Base-by-base conservation (phyloP, 2,329 filamentous ascomycete genomes). In the Talaromyces rugulosus region DNA sequence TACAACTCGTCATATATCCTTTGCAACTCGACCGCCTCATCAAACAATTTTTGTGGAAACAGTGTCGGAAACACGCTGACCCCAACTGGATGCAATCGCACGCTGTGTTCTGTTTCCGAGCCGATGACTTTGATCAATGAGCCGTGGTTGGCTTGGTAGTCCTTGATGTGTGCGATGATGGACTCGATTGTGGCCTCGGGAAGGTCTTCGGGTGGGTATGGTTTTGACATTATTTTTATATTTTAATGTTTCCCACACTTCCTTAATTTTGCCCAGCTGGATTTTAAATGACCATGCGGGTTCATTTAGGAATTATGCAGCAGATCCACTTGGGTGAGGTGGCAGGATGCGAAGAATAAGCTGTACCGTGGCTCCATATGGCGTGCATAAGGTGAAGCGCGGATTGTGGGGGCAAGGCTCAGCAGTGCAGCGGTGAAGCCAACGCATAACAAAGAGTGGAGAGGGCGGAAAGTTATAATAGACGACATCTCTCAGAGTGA, bases 1-100 rank as follows among this genome's bases (percentile, higher is more conserved):
- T 79, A 80, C 3, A 79, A 70, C 82, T 86, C 68, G 79, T 83
- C 68, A 82, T 82, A 79, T 82, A 86, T 72, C 78, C 83, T 74
- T 85, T 89, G 73, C 77, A 89, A 66, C 83, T 44, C 50, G 3
- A 77, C 28, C 81, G 83, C 76, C 83, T 73, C 64, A 14, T 75
- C 56, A 59, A 78, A 79, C 3, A 63, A 65, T 2, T 58, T 50
- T 27, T 66, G 65, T 3, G 74, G 75, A 58, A 77, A 78, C 1
- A 66, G 62, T 0, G 75, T 74, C 0, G 77, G 77, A 28, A 74
- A 71, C 14, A 77, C 61, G 50, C 69, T 70, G 27, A 74, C 72
- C 5, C 72, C 72, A 11, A 78, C 65, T 3, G 75, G 71, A 28
- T 70, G 68, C 3, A 72, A 66, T 5, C 67, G 65, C 7, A 74